Conservation (phyloP, 495 filamentous ascomycete species). For the Massariosphaeria phaeospora region DNA sequence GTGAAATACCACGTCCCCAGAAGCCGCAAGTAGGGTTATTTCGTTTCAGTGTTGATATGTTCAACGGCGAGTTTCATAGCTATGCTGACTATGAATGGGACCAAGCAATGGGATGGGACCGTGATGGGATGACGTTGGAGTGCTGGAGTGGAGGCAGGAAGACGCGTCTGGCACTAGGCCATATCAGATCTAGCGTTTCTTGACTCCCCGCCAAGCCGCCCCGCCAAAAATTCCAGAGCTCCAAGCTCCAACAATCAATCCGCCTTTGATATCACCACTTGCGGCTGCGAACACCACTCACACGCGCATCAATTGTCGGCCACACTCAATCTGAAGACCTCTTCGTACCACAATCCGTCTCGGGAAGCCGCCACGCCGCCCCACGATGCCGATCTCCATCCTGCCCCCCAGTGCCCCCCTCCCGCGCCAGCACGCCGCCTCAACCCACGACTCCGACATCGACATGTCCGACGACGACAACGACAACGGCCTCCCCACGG, state of each 20-base stretch:
- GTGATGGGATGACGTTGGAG: background rate
- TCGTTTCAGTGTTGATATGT: too few species aligned
- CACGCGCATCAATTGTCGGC: background rate
- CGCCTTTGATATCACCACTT: background rate
- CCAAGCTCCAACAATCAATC: background rate
- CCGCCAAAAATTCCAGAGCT: constrained; percentile 1
- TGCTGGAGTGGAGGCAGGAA: background rate
- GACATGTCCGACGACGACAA: constrained; percentile 43
- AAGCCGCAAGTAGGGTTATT: too few species aligned
- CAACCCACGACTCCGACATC: constrained; percentile 55
- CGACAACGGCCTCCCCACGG: constrained; percentile 37
- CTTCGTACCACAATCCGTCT: background rate
- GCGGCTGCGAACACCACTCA: background rate
- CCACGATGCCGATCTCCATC: constrained; percentile 75
- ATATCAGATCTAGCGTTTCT: background rate
- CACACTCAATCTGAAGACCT: background rate
- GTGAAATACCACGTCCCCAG: too few species aligned
- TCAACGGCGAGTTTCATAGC: too few species aligned
- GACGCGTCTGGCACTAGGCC: background rate
- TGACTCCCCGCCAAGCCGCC: background rate
- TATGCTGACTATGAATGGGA: too few species aligned
- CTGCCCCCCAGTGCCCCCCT: constrained; percentile 51
- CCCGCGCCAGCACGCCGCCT: constrained; percentile 37
- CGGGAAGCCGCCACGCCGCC: background rate
- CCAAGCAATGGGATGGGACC: too few species aligned